These are phyloP conservation scores for Candida berthetii DNA, from an alignment of 805 yeast genomes.

Conservation along the genomic window DNA sequence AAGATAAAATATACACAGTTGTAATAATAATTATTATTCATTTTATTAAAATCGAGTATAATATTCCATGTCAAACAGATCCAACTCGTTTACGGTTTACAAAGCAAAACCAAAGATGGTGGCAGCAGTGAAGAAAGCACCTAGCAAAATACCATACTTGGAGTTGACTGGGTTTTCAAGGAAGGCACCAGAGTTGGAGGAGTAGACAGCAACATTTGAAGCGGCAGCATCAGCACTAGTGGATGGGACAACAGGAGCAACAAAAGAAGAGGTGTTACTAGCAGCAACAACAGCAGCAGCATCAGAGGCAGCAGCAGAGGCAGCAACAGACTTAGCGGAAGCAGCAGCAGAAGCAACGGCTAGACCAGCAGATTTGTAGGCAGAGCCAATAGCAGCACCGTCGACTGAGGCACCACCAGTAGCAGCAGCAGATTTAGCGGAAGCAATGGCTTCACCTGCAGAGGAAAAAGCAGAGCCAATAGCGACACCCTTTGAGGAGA, in stretches of 20 bases:
- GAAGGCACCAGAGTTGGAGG: slow-evolving; percentile 20
- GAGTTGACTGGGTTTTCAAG: slow-evolving; percentile 27
- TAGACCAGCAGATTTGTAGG: slow-evolving; percentile 2
- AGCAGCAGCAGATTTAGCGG: too few relatives aligned
- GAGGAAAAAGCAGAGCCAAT: too few relatives aligned
- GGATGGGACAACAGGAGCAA: slow-evolving; percentile 10
- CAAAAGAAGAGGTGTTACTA: too few relatives aligned
- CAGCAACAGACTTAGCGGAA: slow-evolving; percentile 1
- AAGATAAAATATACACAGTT: too few relatives aligned
- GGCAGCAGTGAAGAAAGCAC: slow-evolving; percentile 24
- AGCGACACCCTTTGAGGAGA: too few relatives aligned
- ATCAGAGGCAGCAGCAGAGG: slow-evolving; percentile 8
- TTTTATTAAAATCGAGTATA: too few relatives aligned
- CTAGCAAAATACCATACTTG: slow-evolving; percentile 25
- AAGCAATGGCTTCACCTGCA: too few relatives aligned
- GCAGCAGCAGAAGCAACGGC: slow-evolving; percentile 2
- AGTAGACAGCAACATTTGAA: slow-evolving; percentile 9
- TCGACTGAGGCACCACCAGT: too few relatives aligned
- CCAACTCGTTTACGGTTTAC: too few relatives aligned
- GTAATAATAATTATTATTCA: too few relatives aligned
- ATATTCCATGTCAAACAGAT: too few relatives aligned
- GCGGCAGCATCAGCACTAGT: slow-evolving; percentile 7
- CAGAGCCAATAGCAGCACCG: too few relatives aligned
- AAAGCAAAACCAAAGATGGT: slow-evolving; percentile 21
- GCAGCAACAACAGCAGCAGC: slow-evolving; percentile 7